Conservation (phyloP, 805 yeast species). For the Wickerhamiella azyma region DNA sequence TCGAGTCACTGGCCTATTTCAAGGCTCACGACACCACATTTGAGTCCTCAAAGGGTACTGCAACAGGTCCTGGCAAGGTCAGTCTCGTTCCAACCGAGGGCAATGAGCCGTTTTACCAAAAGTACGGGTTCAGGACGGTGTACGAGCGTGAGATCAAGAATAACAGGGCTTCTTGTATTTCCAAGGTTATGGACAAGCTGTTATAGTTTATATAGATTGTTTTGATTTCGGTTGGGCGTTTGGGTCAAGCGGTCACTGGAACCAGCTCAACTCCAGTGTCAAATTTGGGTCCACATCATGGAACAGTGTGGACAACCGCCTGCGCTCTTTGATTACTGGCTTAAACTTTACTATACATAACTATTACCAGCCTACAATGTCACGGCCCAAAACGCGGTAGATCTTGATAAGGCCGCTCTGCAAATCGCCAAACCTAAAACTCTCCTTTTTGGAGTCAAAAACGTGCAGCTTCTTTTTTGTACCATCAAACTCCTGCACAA, state of each 20-base stretch:
- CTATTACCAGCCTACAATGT: slow-evolving; percentile 54
- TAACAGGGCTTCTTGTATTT: not conserved
- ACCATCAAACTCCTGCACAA: slow-evolving; percentile 62
- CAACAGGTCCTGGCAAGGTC: slow-evolving; percentile 1
- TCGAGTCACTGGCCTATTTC: not conserved
- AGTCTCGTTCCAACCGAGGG: slow-evolving; percentile 5
- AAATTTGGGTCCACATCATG: not conserved
- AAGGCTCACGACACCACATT: not conserved
- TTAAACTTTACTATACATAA: not conserved
- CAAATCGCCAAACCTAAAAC: slow-evolving; percentile 59
- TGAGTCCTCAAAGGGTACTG: not conserved
- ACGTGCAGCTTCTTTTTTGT: slow-evolving; percentile 37
- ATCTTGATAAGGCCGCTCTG: slow-evolving; percentile 67
- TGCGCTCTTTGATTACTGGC: too few relatives aligned
- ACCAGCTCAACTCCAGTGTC: too few relatives aligned
- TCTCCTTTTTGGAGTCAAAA: slow-evolving; percentile 36
- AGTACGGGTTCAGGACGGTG: slow-evolving; percentile 2
- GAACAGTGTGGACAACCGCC: too few relatives aligned
- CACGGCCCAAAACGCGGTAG: slow-evolving; percentile 64
- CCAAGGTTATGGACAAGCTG: slow-evolving; percentile 1
- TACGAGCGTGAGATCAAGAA: not conserved
- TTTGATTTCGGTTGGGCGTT: too few relatives aligned
- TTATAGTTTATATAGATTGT: not conserved
- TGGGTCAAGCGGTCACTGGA: too few relatives aligned
- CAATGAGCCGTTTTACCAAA: slow-evolving; percentile 2